Conservation (phyloP, 73 alveolate genomes). For the Blepharisma japonicum region DNA sequence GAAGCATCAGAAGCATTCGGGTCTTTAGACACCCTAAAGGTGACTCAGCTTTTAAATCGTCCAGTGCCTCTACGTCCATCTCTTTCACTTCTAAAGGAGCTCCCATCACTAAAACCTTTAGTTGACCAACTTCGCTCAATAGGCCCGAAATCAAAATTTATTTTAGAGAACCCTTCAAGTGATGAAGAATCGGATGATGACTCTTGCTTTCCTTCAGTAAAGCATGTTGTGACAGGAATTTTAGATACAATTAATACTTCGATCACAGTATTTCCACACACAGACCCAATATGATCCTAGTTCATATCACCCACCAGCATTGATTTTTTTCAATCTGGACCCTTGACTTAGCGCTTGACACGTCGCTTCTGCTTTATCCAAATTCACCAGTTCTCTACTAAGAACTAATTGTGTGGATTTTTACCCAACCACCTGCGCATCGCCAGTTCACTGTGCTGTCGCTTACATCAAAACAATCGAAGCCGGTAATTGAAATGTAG, state of each 20-base stretch:
- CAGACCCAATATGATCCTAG: background rate
- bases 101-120: too few relatives aligned
- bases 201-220: slow-evolving; percentile 7
- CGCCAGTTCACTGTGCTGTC: background rate
- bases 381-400: background rate
- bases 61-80: too few relatives aligned
- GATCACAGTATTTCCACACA: slow-evolving; percentile 7
- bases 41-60: too few relatives aligned
- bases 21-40: too few relatives aligned
- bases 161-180: background rate
- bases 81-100: too few relatives aligned
- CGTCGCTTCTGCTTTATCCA: background rate
- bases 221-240: background rate
- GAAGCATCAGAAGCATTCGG: too few relatives aligned
- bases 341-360: background rate
- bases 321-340: background rate
- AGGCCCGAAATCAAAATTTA: too few relatives aligned
- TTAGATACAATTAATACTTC: background rate
- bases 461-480: background rate
- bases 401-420: background rate
- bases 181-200: slow-evolving; percentile 4
- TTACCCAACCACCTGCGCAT: background rate
- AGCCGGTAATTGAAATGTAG: slow-evolving; percentile 7
- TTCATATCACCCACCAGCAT: background rate
- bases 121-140: too few relatives aligned